phyloP scores from a whole-genome alignment of 345 rosid genomes.

The Camelina neglecta region DNA sequence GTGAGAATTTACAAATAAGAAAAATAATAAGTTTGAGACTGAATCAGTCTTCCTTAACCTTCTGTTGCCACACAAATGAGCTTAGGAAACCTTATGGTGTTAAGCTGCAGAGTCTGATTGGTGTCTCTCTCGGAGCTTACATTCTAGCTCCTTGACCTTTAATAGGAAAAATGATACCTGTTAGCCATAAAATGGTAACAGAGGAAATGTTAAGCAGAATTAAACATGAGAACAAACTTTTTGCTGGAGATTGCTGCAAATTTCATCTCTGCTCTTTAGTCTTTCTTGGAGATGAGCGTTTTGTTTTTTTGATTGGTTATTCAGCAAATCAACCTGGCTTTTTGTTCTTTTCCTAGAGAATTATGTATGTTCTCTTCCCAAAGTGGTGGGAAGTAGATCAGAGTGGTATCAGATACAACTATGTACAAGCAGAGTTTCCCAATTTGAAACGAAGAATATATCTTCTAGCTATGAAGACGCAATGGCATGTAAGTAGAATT shows the following conservation, averaged over 20 bases:
- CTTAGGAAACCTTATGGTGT: slow-evolving; percentile 62
- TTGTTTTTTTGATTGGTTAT: slow-evolving; percentile 68
- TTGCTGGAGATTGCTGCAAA: slow-evolving; percentile 63
- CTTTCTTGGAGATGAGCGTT: slow-evolving; percentile 62
- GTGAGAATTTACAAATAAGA: neutral
- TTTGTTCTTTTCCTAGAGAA: slow-evolving; percentile 75
- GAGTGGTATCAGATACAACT: slow-evolving; percentile 22
- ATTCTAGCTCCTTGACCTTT: slow-evolving; percentile 79
- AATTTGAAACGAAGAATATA: neutral
- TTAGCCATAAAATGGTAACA: slow-evolving; percentile 30
- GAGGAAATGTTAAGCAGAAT: neutral
- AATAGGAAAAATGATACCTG: neutral
- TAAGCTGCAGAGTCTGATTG: slow-evolving; percentile 57
- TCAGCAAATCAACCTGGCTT: slow-evolving; percentile 61
- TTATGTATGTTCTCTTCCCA: slow-evolving; percentile 41
- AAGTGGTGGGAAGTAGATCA: slow-evolving; percentile 34
- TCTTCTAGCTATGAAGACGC: no score
- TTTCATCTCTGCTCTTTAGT: slow-evolving; percentile 75
- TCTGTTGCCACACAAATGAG: slow-evolving; percentile 57
- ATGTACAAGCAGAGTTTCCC: slow-evolving; percentile 11
- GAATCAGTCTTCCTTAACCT: slow-evolving; percentile 48
- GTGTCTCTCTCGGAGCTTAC: slow-evolving; percentile 64
- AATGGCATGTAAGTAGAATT: slow-evolving; percentile 54
- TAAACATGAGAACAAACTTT: slow-evolving; percentile 54
- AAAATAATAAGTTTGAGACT: slow-evolving; percentile 9